A percentile compares a stretch with the other conserved stretches of the same genome.
Evolutionary conservation across 257 asterid species (phyloP).

Genomic region (Nicotiana knightiana): DNA sequence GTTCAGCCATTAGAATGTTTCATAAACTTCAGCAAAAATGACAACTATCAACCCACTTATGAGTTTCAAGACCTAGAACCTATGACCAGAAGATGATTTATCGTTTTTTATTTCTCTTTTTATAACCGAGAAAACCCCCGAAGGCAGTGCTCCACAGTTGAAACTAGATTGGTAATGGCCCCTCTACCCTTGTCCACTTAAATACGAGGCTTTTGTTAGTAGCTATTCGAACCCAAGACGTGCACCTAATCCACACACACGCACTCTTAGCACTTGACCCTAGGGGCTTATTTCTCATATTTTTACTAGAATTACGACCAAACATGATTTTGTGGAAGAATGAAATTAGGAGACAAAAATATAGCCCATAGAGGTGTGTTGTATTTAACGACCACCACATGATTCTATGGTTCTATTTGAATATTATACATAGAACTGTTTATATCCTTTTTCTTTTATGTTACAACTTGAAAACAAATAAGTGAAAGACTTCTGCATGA

Average conservation of each 20-base stretch:
- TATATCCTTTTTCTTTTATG: not conserved
- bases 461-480: not conserved
- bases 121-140: not conserved
- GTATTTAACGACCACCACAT: not conserved
- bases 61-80: not conserved
- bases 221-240: not conserved
- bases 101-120: not conserved
- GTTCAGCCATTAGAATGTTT: not conserved
- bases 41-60: not conserved
- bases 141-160: not conserved
- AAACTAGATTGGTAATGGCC: not conserved
- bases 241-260: not conserved
- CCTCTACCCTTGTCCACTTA: not conserved
- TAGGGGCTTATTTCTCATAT: not conserved
- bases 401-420: not conserved
- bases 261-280: not conserved
- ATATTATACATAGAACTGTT: not conserved
- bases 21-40: not conserved
- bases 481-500: not conserved
- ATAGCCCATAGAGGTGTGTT: too few species aligned
- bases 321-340: too few species aligned
- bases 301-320: too few species aligned
- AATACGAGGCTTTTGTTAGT: not conserved
- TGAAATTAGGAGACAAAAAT: too few species aligned
- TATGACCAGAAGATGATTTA: not conserved